Evolutionary conservation across 2,329 filamentous ascomycete genomes (phyloP).

Genomic region (Helminthosporium solani): DNA sequence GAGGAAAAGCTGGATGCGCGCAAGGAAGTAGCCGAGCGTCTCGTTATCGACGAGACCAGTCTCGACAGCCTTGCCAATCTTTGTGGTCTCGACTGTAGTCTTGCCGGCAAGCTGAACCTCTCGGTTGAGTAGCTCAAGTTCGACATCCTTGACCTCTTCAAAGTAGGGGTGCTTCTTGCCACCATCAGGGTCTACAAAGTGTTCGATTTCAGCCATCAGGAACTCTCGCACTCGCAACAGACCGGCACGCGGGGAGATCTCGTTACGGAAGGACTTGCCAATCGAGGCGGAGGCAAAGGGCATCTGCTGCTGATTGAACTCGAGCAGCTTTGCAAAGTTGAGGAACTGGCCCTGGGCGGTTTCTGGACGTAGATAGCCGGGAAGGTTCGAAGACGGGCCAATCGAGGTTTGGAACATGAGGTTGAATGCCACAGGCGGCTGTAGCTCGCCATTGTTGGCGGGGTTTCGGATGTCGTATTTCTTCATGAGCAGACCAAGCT

Average conservation of each 20-base stretch:
- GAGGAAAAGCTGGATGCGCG: constrained; percentile 88
- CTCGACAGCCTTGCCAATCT: constrained; percentile 83
- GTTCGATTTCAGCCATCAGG: constrained; percentile 98
- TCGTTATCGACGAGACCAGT: constrained; percentile 89
- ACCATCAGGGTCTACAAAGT: constrained; percentile 91
- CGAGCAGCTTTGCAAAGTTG: constrained; percentile 93
- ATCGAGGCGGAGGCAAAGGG: constrained; percentile 97
- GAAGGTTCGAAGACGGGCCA: constrained; percentile 81
- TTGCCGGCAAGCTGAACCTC: constrained; percentile 84
- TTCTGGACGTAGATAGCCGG: constrained; percentile 69
- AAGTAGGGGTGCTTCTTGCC: constrained; percentile 95
- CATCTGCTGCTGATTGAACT: constrained; percentile 94
- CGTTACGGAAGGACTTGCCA: constrained; percentile 97
- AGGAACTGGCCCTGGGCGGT: constrained; percentile 98
- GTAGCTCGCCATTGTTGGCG: constrained; percentile 71
- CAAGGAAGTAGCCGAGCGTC: constrained; percentile 96
- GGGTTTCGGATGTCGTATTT: constrained; percentile 93
- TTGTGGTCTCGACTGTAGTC: constrained; percentile 70
- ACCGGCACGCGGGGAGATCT: constrained; percentile 91
- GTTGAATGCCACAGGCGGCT: constrained; percentile 88
- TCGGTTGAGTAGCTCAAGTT: constrained; percentile 81
- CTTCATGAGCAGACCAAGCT: constrained; percentile 80
- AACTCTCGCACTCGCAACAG: constrained; percentile 94
- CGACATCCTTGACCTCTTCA: constrained; percentile 76
- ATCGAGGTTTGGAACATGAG: constrained; percentile 98